Evolutionary conservation across 192 early-diverging fungal genomes (phyloP), one percentile per base, ranked within the genome.

Genomic region (Rhizoclosmatium globosum): DNA sequence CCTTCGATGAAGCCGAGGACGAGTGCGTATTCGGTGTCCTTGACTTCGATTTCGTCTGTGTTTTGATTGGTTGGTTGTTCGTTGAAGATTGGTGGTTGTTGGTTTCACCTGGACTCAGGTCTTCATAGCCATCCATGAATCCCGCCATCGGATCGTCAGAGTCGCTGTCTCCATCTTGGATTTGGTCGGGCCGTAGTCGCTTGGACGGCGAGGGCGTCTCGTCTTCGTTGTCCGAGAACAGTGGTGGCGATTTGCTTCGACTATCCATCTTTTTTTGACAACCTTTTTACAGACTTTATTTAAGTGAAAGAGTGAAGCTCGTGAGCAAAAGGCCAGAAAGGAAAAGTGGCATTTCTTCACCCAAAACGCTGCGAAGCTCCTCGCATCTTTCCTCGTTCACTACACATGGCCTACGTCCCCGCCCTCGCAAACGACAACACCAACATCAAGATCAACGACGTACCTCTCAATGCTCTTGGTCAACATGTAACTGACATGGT

Each of bases 181-280:
- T 31, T 31, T 31, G 31, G 13, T 68, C 69, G 38, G 3, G 17
- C 19, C 50, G 4, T 15, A 42, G 21, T 41, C 47, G 69, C 50
- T 71, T 44, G 69, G n/a, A 23, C 9, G 46, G 19, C n/a, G 13
- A 15, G 39, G 23, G 50, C 19, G 19, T 48, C 13, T n/a, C 48
- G 69, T 71, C 69, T 57, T 71, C 69, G 69, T 56, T 38, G 39
- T 71, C 69, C 4, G 48, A 56, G 53, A 71, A 71, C 19, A 71
- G 69, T 15, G 69, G 69, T 56, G 69, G 69, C 47, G 69, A 71
- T n/a, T 53, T 13, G 50, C 50, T 53, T 53, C 31, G 31, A 31
- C 31, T 31, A 31, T 31, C 31, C 31, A 31, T 31, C 31, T 31
- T 31, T 0, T 0, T 31, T 31, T 31, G 31, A 31, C 31, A 31